Evolutionary conservation across 495 filamentous ascomycete species (phyloP), one percentile per base, ranked within the genome.

Genomic region (Collariella sp.): DNA sequence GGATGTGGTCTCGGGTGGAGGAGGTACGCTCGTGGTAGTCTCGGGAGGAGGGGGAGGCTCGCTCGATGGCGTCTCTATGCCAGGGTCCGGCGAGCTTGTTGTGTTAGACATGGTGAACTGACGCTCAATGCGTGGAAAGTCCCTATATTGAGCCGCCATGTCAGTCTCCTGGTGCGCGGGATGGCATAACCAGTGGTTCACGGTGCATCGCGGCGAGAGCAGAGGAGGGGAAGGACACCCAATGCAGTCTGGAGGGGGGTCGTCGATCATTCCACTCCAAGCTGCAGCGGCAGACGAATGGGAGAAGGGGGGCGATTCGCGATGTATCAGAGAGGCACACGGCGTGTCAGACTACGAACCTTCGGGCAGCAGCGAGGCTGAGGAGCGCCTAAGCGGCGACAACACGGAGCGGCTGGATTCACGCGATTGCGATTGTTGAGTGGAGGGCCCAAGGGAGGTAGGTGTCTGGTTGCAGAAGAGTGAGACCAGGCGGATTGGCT

Each of bases 51-150:
- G 70, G 18, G 65, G 43, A 6, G 66, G 42, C 46, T 72, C 52
- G n/a, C 55, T 62, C 24, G 73, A 60, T 16, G 62, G 44, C 54
- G 54, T 7, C 54, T 53, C 52, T 1, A 5, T 24, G 60, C 51
- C 52, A 42, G 35, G 54, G 64, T 26, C 41, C 26, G 34, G 55
- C 62, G 69, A 66, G 69, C 62, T 71, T 60, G 71, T 73, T 55
- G 54, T 61, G 57, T 72, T 76, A 35, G 72, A 69, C 75, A 78
- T 78, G 57, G 63, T 65, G 65, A 76, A 58, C 41, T 65, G 66
- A 50, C 63, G 66, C 58, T 55, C 62, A 48, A 68, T 55, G 60
- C 66, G 61, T 42, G 67, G 69, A 43, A 61, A 58, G 47, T 62
- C 54, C 53, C 70, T 71, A 57, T 61, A 60, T 52, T 61, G 57